Evolutionary conservation across 1,284 basidiomycete species (phyloP), one percentile per base, ranked within the genome.

Genomic region (Cystobasidiaceae sp.): DNA sequence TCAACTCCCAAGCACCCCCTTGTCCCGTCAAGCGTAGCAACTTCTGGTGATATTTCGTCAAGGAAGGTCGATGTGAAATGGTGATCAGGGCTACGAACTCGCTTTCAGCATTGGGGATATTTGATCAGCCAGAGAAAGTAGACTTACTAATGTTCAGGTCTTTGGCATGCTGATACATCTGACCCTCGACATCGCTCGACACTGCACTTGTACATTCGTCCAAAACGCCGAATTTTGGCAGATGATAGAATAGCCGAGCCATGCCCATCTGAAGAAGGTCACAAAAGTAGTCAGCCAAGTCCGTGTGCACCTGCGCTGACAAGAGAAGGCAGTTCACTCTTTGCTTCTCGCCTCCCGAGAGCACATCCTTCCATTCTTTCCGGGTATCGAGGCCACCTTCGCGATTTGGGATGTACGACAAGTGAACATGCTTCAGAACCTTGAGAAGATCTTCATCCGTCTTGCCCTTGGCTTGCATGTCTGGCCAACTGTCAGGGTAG

Each of bases 351-450:
- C 93, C 93, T 0, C 93, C 93, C 9, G 63, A 66, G 7, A 75
- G 78, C 41, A 94, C 89, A 76, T 94, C 91, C 71, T 92, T 85
- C 93, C 94, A 97, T 77, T 97, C 93, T 79, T 97, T 97, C 72
- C 88, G 80, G 17, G 90, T 88, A 67, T 81, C 82, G 85, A 90
- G 90, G 0, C 92, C 93, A 0, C 93, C 93, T 77, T 97, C 93
- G 34, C 93, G 81, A 25, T 82, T 82, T 0, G 92, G 89, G 33
- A 97, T 76, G 77, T 97, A 97, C 11, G 83, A 88, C 60, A 97
- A 77, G 78, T 91, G 90, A 8, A 88, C 91, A 66, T 84, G 83
- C 71, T 86, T 82, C 65, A 96, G 78, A 44, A 93, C 90, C 50
- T 80, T 80, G 77, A 85, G 81, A 60, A 93, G 75, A 66, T 91